Evolutionary conservation across 495 filamentous ascomycete genomes (phyloP).

Genomic region (Lichenothelia convexa): DNA sequence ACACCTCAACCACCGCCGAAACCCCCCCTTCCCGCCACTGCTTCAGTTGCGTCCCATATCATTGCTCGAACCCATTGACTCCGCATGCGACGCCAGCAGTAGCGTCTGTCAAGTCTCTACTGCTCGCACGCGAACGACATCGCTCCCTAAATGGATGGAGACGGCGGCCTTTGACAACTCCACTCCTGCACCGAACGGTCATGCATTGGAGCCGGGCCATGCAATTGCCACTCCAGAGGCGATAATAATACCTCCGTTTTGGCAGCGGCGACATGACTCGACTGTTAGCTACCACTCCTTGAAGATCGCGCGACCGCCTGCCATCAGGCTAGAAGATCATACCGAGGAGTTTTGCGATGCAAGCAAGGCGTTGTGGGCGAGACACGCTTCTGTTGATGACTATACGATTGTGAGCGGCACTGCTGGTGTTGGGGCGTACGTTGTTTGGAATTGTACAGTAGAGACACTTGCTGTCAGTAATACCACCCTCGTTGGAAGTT

Average conservation of each 20-base stretch:
- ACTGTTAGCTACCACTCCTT: constrained; percentile 16
- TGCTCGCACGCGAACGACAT: neutral
- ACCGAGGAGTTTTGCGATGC: constrained; percentile 44
- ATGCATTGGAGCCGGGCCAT: too few relatives aligned
- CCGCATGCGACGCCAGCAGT: too few relatives aligned
- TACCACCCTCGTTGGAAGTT: too few relatives aligned
- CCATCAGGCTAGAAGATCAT: constrained; percentile 53
- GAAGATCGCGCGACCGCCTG: constrained; percentile 13
- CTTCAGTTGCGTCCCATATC: too few relatives aligned
- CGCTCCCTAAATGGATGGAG: constrained; percentile 21
- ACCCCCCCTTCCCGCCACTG: too few relatives aligned
- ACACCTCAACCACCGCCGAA: too few relatives aligned
- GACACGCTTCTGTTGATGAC: constrained; percentile 45
- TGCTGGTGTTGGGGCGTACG: constrained; percentile 48
- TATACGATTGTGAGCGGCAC: constrained; percentile 44
- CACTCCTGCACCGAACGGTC: neutral
- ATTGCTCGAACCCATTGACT: too few relatives aligned
- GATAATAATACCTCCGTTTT: constrained; percentile 21
- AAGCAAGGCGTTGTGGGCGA: constrained; percentile 47
- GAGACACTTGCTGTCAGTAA: constrained; percentile 40
- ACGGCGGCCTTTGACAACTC: constrained; percentile 9
- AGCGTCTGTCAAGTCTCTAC: too few relatives aligned
- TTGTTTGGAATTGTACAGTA: constrained; percentile 56
- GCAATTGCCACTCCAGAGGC: too few relatives aligned
- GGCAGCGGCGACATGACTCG: constrained; percentile 19